A percentile compares a stretch with the other conserved stretches of the same genome.
phyloP scores from a whole-genome alignment of 345 rosid species.

The Citrus inodora region DNA sequence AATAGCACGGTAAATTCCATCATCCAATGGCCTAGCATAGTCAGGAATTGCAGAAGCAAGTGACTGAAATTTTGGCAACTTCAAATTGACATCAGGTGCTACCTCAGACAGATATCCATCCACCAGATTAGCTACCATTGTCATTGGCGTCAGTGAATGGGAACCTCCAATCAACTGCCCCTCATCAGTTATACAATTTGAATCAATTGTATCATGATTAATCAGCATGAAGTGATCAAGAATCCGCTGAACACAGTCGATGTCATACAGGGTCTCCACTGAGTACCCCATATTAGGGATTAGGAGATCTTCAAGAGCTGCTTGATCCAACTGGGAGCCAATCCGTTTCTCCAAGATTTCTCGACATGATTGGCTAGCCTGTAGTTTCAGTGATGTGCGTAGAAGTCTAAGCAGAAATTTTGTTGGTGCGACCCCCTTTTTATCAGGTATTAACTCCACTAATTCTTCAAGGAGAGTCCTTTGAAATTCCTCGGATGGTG shows the following conservation, averaged over 20 bases:
- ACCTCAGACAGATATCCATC: constrained; percentile 91
- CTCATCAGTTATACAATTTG: constrained; percentile 42
- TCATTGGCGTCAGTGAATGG: constrained; percentile 49
- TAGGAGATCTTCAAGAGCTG: constrained; percentile 72
- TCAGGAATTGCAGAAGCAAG: constrained; percentile 69
- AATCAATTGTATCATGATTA: constrained; percentile 28
- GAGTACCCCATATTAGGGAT: constrained; percentile 77
- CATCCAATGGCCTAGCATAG: constrained; percentile 72
- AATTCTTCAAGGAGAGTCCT: constrained; percentile 69
- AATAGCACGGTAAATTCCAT: constrained; percentile 85
- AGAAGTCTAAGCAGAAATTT: constrained; percentile 83
- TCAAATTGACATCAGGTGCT: constrained; percentile 85
- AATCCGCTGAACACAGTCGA: constrained; percentile 78
- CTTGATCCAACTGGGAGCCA: constrained; percentile 71
- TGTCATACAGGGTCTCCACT: constrained; percentile 72
- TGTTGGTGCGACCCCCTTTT: constrained; percentile 51
- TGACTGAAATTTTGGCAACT: constrained; percentile 61
- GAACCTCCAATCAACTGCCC: constrained; percentile 47
- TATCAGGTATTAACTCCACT: constrained; percentile 61
- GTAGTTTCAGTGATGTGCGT: constrained; percentile 64
- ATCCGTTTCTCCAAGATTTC: constrained; percentile 68
- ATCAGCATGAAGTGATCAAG: constrained; percentile 69
- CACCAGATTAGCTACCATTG: constrained; percentile 70
- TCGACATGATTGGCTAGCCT: constrained; percentile 46
- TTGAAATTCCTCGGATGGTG: constrained; percentile 42